phyloP scores from a whole-genome alignment of 2,329 filamentous ascomycete species.

The Verticillium zaregamsianum region DNA sequence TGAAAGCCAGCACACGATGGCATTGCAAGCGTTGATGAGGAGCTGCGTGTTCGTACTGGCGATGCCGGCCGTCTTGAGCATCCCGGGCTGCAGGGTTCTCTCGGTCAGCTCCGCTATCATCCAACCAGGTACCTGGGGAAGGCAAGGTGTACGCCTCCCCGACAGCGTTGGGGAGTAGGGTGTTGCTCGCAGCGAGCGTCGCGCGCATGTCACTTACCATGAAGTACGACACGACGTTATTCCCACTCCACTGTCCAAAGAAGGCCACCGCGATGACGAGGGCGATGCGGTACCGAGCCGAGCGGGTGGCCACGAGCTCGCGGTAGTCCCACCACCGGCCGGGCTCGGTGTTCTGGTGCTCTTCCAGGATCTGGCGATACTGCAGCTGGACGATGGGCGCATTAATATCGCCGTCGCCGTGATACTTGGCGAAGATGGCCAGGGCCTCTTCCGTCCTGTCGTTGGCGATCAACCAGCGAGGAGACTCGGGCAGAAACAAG shows the following conservation, averaged over 20 bases:
- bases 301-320: conserved; percentile 29
- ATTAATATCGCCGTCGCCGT: conserved; percentile 34
- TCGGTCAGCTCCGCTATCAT: background rate
- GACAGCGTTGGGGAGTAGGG: too few relatives aligned
- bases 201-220: background rate
- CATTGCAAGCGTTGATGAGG: conserved; percentile 35
- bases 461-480: conserved; percentile 33
- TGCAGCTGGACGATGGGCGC: conserved; percentile 33
- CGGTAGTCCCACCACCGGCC: conserved; percentile 38
- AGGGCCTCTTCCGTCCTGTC: background rate
- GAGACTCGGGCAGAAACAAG: too few relatives aligned
- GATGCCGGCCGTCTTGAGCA: conserved; percentile 31
- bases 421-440: conserved; percentile 24
- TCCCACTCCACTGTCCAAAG: conserved; percentile 34
- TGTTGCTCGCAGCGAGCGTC: too few relatives aligned
- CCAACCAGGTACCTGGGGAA: background rate
- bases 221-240: conserved; percentile 27
- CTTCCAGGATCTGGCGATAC: conserved; percentile 27
- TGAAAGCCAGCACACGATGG: conserved; percentile 26
- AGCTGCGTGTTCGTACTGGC: conserved; percentile 14
- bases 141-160: too few relatives aligned
- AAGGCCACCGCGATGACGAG: conserved; percentile 29
- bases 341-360: conserved; percentile 24
- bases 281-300: conserved; percentile 28
- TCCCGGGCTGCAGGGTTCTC: conserved; percentile 30